A percentile compares a stretch with the other conserved stretches of the same genome.
Conservation (phyloP, 192 early-diverging fungal genomes). For the Anaeromyces robustus region DNA sequence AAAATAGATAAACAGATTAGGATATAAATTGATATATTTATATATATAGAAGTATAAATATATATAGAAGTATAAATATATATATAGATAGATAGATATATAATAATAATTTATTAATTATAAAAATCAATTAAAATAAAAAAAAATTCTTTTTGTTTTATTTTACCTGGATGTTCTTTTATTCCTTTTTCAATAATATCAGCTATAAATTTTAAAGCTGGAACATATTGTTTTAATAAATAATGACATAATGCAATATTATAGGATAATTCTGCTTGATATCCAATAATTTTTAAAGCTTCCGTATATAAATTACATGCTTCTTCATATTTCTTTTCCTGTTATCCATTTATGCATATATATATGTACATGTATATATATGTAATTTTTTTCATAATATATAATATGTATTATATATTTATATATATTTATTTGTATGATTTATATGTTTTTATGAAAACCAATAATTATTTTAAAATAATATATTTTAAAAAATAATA, state of each 20-base stretch:
- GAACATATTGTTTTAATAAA: conserved; percentile 31
- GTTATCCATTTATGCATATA: not conserved
- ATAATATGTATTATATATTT: not conserved
- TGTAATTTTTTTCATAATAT: not conserved
- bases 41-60: too few relatives aligned
- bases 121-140: conserved; percentile 5
- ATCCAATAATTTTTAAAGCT: conserved; percentile 29
- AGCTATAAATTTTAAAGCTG: conserved; percentile 37
- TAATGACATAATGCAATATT: conserved; percentile 40
- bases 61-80: conserved; percentile 9
- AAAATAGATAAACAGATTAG: too few relatives aligned
- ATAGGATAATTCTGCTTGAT: conserved; percentile 33
- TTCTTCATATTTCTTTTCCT: conserved; percentile 43
- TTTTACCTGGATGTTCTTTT: conserved; percentile 42
- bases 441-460: too few relatives aligned
- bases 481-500: not conserved
- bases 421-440: too few relatives aligned
- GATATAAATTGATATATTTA: too few relatives aligned
- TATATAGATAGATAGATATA: conserved; percentile 1
- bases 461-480: too few relatives aligned
- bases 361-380: not conserved
- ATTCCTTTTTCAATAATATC: conserved; percentile 47
- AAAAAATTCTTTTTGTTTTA: too few relatives aligned
- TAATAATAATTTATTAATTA: not conserved
- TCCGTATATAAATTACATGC: conserved; percentile 29